Evolutionary conservation across 2,329 filamentous ascomycete genomes (phyloP), one percentile per base, ranked within the genome.

Genomic region (Beauveria australis): DNA sequence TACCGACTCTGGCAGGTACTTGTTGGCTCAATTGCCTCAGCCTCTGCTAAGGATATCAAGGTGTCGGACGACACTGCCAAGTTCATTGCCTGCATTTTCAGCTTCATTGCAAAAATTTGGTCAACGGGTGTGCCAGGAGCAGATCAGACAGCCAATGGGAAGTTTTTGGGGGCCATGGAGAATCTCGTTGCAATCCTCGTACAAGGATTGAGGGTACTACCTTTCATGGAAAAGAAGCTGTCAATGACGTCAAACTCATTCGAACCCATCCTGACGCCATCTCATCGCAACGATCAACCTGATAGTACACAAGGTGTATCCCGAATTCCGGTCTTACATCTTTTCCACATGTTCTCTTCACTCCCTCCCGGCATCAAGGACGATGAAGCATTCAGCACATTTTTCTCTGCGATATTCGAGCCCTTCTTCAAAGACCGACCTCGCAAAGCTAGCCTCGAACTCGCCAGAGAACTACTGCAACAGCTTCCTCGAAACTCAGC

Each of bases 21-120:
- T 14, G 78, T 90, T 48, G 75, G 78, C 3, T 83, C 87, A 1
- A 77, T 92, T 28, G 81, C 85, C 2, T 81, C 82, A 53, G 89
- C 89, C 44, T 87, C 87, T 26, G 82, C 81, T 47, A 96, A 96
- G 73, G 94, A 99, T 73, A 88, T 99, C 66, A 96, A 93, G 67
- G 87, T 92, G 7, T 92, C 91, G 0, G 82, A 83, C 14, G 93
- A 97, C 63, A 90, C 92, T 1, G 89, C 90, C 68, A 83, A 86
- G 63, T 93, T 92, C 62, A 81, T 96, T 63, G 87, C 89, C 24
- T 80, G 84, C 47, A 79, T 92, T 24, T 80, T 93, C 54, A 85
- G 85, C 47, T 74, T 92, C 24, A 75, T 96, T 7, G 82, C 85
- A 53, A 83, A 81, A 28, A 72, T 92, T 2, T 96, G 92, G 91